Conservation (phyloP, 768 basidiomycete species). For the Hygrocybe punicea region DNA sequence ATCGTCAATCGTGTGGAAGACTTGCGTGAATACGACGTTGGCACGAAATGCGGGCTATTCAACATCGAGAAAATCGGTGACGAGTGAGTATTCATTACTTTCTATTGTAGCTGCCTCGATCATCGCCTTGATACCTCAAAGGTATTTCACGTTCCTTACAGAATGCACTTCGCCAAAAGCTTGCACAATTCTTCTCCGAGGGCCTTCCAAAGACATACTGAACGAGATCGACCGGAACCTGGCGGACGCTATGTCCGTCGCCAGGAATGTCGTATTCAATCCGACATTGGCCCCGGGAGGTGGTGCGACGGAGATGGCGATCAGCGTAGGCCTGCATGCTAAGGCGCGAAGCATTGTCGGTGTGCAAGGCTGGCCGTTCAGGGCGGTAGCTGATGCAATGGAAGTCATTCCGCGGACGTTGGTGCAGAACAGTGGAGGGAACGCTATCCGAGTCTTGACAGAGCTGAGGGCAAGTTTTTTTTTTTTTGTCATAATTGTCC, state of each 20-base stretch:
- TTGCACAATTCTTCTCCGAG: constrained; percentile 95
- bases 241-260: constrained; percentile 96
- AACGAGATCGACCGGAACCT: constrained; percentile 98
- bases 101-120: background rate
- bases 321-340: constrained; percentile 79
- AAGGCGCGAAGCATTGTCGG: constrained; percentile 80
- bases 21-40: constrained; percentile 86
- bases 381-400: constrained; percentile 93
- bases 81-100: constrained; percentile 49
- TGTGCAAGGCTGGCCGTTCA: constrained; percentile 86
- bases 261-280: constrained; percentile 95
- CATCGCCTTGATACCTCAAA: constrained; percentile 23
- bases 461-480: constrained; percentile 72
- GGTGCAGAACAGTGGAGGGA: constrained; percentile 93
- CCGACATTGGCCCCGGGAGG: constrained; percentile 92
- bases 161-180: constrained; percentile 89
- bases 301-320: constrained; percentile 98
- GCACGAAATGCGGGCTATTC: constrained; percentile 94
- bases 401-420: constrained; percentile 96
- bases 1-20: constrained; percentile 98
- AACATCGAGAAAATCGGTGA: constrained; percentile 96
- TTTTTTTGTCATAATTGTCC: constrained; percentile 5
- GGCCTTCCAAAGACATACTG: constrained; percentile 96
- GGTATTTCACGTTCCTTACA: constrained; percentile 97
- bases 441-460: constrained; percentile 88